phyloP scores from a whole-genome alignment of 1,139 yeast genomes.

The Torulaspora globosa region DNA sequence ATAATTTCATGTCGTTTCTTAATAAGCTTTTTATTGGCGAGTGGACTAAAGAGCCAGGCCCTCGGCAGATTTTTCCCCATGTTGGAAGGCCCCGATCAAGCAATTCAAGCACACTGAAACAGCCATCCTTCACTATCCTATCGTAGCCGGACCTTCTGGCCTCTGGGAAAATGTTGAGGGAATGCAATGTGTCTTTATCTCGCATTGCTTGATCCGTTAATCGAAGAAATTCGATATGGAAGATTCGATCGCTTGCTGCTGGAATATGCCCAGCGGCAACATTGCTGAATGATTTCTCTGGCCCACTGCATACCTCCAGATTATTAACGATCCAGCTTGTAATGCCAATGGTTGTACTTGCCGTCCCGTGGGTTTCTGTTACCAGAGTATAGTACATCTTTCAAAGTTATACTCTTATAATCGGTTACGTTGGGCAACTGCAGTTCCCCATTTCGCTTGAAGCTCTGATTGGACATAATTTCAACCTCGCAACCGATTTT shows the following conservation, averaged over 20 bases:
- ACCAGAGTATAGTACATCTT: background rate
- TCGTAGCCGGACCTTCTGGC: conserved; percentile 15
- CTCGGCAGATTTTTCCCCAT: conserved; percentile 36
- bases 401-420: background rate
- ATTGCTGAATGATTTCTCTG: background rate
- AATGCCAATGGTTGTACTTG: background rate
- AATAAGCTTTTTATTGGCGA: conserved; percentile 30
- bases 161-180: conserved; percentile 36
- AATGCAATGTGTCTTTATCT: conserved; percentile 39
- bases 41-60: conserved; percentile 40
- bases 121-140: conserved; percentile 17
- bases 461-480: conserved; percentile 13
- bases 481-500: conserved; percentile 13
- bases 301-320: background rate
- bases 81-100: conserved; percentile 35
- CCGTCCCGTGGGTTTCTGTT: background rate
- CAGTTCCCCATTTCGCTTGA: conserved; percentile 8
- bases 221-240: conserved; percentile 5
- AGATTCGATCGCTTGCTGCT: background rate
- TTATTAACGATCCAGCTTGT: background rate
- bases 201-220: conserved; percentile 33
- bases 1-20: conserved; percentile 36
- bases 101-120: conserved; percentile 29
- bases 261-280: background rate
- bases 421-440: background rate